Percentiles rank a stretch among this genome's conserved stretches.
These are phyloP conservation scores for Huntiella bhutanensis DNA, from an alignment of 2,329 filamentous ascomycete genomes.

Conservation along the genomic window DNA sequence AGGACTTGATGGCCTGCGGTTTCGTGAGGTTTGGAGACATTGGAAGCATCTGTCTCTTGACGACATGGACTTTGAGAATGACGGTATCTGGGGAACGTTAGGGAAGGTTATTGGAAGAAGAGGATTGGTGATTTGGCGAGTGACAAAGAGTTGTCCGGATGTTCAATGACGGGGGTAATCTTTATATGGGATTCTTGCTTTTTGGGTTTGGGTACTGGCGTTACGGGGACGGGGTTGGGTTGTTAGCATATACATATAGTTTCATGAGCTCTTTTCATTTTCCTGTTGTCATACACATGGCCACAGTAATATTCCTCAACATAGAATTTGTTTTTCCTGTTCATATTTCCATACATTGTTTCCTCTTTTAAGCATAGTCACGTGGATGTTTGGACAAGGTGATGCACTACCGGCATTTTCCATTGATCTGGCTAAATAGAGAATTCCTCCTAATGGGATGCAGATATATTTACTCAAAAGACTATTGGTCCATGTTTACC, in stretches of 20 bases:
- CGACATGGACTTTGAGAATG: constrained; percentile 60
- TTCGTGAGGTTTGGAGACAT: constrained; percentile 53
- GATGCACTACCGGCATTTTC: no score
- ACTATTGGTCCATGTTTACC: no score
- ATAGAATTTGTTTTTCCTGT: no score
- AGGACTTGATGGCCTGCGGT: constrained; percentile 37
- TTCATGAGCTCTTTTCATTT: not conserved
- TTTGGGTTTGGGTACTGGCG: not conserved
- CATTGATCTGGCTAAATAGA: no score
- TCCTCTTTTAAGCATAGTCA: no score
- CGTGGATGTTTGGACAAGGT: no score
- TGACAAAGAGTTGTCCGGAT: constrained; percentile 38
- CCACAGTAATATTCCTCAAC: no score
- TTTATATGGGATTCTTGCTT: constrained; percentile 13
- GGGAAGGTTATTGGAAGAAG: constrained; percentile 45
- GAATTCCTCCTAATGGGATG: no score
- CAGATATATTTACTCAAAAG: no score
- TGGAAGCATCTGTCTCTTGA: constrained; percentile 55
- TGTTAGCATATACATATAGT: not conserved
- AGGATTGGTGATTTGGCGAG: constrained; percentile 42
- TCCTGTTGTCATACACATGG: not conserved
- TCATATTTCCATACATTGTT: no score
- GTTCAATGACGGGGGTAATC: constrained; percentile 6
- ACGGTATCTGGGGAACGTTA: constrained; percentile 56
- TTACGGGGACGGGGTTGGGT: not conserved